These are phyloP conservation scores for Limnomonas spitsbergensis DNA, from an alignment of 139 green algal genomes.

Conservation along the genomic window DNA sequence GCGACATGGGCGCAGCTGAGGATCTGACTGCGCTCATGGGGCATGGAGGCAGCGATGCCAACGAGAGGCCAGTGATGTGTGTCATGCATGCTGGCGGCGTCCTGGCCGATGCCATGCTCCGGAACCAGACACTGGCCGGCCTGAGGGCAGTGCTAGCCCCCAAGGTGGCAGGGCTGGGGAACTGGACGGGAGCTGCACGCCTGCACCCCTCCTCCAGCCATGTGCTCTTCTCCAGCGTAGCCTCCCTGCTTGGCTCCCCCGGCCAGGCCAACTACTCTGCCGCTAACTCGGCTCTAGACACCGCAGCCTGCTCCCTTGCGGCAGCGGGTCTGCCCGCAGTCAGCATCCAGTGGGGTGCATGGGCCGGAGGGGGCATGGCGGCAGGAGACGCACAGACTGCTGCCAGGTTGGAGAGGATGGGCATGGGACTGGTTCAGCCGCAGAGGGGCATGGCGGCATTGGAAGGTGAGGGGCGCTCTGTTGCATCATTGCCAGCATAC, in stretches of 20 bases:
- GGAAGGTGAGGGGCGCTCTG: not conserved
- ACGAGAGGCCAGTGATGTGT: not conserved
- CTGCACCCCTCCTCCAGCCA: slow-evolving; percentile 28
- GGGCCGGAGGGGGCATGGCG: slow-evolving; percentile 52
- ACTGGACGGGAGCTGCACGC: not conserved
- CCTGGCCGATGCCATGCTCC: slow-evolving; percentile 46
- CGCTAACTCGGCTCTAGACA: slow-evolving; percentile 73
- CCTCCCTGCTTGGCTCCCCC: slow-evolving; percentile 65
- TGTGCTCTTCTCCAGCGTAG: slow-evolving; percentile 75
- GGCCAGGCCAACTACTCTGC: slow-evolving; percentile 77
- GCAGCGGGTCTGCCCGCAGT: slow-evolving; percentile 6
- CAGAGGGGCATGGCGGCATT: slow-evolving; percentile 43
- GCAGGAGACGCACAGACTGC: not conserved
- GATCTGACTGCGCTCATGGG: not conserved
- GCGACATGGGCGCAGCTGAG: not conserved
- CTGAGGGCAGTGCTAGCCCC: slow-evolving; percentile 47
- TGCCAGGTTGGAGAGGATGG: slow-evolving; percentile 43
- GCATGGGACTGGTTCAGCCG: slow-evolving; percentile 49
- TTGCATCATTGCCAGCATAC: slow-evolving; percentile 27
- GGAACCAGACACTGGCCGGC: slow-evolving; percentile 30
- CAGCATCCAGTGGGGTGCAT: slow-evolving; percentile 43
- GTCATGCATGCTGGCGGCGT: slow-evolving; percentile 60
- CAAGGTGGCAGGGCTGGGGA: slow-evolving; percentile 35
- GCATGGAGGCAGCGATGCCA: not conserved
- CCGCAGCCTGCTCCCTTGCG: not conserved